Percentiles rank a stretch among this genome's conserved stretches.
phyloP scores from a whole-genome alignment of 1,284 basidiomycete species.

The Ustilago shanxiensis region DNA sequence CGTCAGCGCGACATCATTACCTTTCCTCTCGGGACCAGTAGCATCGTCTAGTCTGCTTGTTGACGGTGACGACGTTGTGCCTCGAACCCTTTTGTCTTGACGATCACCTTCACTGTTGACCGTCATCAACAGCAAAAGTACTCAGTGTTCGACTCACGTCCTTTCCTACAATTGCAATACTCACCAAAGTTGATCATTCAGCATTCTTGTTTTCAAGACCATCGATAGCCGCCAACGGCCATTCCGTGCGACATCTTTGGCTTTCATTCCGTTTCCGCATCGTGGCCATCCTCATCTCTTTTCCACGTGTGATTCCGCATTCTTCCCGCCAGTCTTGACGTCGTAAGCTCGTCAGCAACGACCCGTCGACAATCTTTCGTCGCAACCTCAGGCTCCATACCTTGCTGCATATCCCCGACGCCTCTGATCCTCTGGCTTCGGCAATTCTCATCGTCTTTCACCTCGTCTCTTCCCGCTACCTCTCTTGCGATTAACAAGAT shows the following conservation, averaged over 20 bases:
- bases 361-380: constrained; percentile 2
- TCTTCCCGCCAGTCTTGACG: not conserved
- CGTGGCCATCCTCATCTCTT: not conserved
- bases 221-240: constrained; percentile 21
- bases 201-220: constrained; percentile 19
- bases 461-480: constrained; percentile 8
- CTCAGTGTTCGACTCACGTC: constrained; percentile 11
- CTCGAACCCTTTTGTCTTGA: constrained; percentile 29
- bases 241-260: constrained; percentile 16
- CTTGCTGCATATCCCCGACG: constrained; percentile 23
- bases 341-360: constrained; percentile 3
- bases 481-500: constrained; percentile 18
- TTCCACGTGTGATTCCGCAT: constrained; percentile 13
- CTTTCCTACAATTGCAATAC: constrained; percentile 19
- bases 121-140: constrained; percentile 20
- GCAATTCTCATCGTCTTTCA: not conserved
- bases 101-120: constrained; percentile 50
- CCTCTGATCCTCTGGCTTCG: constrained; percentile 1
- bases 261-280: constrained; percentile 12
- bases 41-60: constrained; percentile 49
- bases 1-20: constrained; percentile 15
- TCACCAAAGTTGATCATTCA: constrained; percentile 23
- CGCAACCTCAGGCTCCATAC: constrained; percentile 23
- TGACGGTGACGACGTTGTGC: constrained; percentile 42
- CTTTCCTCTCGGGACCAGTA: constrained; percentile 13